Evolutionary conservation across 495 filamentous ascomycete genomes (phyloP), one percentile per base, ranked within the genome.

Genomic region (Xylaria nigripes): DNA sequence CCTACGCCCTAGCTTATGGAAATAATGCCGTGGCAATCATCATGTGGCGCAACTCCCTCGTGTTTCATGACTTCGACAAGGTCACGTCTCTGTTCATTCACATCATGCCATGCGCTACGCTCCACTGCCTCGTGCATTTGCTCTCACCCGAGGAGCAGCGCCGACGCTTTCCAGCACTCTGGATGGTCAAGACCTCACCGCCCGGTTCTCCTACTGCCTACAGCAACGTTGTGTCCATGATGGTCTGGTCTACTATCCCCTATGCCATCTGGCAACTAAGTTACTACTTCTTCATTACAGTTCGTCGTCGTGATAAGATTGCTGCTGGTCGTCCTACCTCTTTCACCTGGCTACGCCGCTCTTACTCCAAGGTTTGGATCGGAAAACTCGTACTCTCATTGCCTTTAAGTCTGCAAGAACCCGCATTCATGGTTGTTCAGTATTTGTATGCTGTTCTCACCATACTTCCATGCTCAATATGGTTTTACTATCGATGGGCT

Each of bases 1-100:
- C 90, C 12, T 97, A 87, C 68, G 97, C 93, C 61, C 76, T 98
- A 50, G 87, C 90, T 16, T 91, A 86, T 55, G 93, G 93, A 50
- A 98, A 98, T 70, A 98, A 98, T 66, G 93, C 93, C 45, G 84
- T 94, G 46, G 93, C 93, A 16, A 97, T 98, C 68, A 94, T 93
- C 56, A 96, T 98, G 92, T 98, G 93, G 93, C 83, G 93, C 51
- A 98, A 98, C 68, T 95, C 90, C 19, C 79, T 98, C 70, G 93
- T 98, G 34, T 97, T 98, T 72, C 93, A 98, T 71, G 91, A 87
- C 55, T 82, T 97, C 69, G 93, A 98, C 73, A 98, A 98, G 69
- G 74, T 95, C 49, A 91, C 89, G 32, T 91, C 87, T 75, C 86
- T 97, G 24, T 97, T 98, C 73, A 96, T 98, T 59, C 93, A 98